These are phyloP conservation scores for Begonia masoniana DNA, from an alignment of 306 rosid species.

Conservation along the genomic window DNA sequence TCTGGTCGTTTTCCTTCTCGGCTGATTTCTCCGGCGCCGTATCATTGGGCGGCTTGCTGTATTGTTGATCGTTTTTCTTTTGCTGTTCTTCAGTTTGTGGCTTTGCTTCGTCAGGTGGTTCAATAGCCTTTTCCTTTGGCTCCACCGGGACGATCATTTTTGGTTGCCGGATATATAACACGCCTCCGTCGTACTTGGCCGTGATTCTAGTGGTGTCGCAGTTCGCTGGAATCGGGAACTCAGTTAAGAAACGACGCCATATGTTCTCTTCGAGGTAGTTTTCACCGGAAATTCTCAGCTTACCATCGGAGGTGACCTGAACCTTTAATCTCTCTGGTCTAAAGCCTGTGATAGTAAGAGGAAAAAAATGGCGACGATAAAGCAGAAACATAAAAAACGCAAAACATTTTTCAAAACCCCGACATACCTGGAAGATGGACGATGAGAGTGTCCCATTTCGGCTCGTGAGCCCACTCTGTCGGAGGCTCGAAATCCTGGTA, in stretches of 20 bases:
- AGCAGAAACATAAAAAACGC: too few relatives aligned
- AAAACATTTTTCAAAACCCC: not conserved
- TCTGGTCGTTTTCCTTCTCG: not conserved
- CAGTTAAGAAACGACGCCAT: constrained; percentile 43
- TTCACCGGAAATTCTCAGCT: constrained; percentile 36
- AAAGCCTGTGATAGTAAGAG: constrained; percentile 27
- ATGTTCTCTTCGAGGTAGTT: constrained; percentile 9
- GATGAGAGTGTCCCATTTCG: constrained; percentile 18
- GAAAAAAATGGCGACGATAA: not conserved
- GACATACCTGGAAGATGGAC: constrained; percentile 42
- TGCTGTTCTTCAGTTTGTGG: not conserved
- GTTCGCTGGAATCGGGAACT: constrained; percentile 29
- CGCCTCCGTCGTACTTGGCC: constrained; percentile 45
- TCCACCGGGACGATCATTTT: constrained; percentile 11
- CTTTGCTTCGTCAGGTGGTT: not conserved
- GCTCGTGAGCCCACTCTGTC: constrained; percentile 32
- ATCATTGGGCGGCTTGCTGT: not conserved
- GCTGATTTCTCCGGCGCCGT: not conserved
- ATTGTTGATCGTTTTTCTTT: constrained; percentile 2
- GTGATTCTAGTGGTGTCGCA: constrained; percentile 21
- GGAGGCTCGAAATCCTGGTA: constrained; percentile 39
- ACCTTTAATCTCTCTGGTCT: constrained; percentile 33
- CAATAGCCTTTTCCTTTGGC: not conserved
- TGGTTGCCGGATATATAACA: constrained; percentile 30
- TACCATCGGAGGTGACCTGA: constrained; percentile 29